A percentile compares a stretch with the other conserved stretches of the same genome.
Evolutionary conservation across 352 stramenopile genomes (phyloP).

Genomic region (Phytophthora pisi): DNA sequence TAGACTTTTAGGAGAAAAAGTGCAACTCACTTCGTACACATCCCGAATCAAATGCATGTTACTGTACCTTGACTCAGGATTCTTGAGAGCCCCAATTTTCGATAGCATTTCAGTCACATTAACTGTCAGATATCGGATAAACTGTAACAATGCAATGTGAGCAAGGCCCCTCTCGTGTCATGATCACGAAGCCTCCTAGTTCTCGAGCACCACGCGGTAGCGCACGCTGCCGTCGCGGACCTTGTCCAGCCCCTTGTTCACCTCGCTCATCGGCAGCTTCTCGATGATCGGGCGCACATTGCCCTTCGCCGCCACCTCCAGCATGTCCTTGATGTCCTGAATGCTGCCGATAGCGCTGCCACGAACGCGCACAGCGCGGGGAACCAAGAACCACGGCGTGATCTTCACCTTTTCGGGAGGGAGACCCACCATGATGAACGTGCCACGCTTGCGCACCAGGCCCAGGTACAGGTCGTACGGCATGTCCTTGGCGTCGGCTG

Average conservation of each 20-base stretch:
- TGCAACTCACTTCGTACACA: too few species aligned
- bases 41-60: too few species aligned
- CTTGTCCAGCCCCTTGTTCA: conserved; percentile 43
- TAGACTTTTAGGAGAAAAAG: too few species aligned
- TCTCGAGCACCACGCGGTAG: conserved; percentile 37
- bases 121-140: too few species aligned
- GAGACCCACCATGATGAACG: conserved; percentile 16
- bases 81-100: too few species aligned
- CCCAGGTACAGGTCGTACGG: conserved; percentile 16
- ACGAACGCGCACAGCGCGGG: not conserved
- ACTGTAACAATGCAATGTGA: too few species aligned
- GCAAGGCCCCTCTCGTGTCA: conserved; percentile 3
- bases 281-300: conserved; percentile 61
- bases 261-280: conserved; percentile 47
- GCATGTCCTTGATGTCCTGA: conserved; percentile 61
- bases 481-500: too few species aligned
- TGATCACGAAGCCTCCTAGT: too few species aligned
- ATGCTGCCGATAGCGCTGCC: conserved; percentile 12
- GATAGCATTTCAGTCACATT: too few species aligned
- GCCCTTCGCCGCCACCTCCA: conserved; percentile 69
- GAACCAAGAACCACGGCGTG: not conserved
- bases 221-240: conserved; percentile 37
- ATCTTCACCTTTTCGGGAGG: conserved; percentile 14
- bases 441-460: conserved; percentile 5
- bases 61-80: too few species aligned